Evolutionary conservation across 2,329 filamentous ascomycete genomes (phyloP), one percentile per base, ranked within the genome.

Genomic region (Epichloe aotearoae): DNA sequence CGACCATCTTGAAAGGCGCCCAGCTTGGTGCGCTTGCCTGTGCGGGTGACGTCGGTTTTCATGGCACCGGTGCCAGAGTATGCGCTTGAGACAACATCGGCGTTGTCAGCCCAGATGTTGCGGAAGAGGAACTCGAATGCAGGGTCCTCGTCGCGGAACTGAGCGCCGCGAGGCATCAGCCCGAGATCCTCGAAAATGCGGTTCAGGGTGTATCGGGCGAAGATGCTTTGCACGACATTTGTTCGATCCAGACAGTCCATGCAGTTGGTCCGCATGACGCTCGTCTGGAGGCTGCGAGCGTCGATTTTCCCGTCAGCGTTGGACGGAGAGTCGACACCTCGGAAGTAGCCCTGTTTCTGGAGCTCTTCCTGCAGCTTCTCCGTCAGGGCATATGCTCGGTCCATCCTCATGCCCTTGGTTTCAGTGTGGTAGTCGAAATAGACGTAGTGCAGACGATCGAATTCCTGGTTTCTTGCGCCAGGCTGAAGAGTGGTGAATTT

Each of bases 381-480:
- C 53, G 98, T 75, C 20, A 98, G 77, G 41, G 94, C 75, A 66
- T 91, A 83, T 0, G 91, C 90, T 46, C 90, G 87, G 66, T 98
- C 84, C 86, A 93, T 95, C 62, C 86, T 83, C 61, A 96, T 76
- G 38, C 91, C 91, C 69, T 96, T 96, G 47, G 94, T 98, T 70
- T 98, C 93, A 62, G 84, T 89, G 72, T 98, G 94, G 67, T 94
- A 98, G 70, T 98, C 93, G 64, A 98, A 98, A 72, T 97, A 98
- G 60, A 97, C 71, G 67, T 98, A 98, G 70, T 98, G 91, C 43
- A 98, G 72, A 43, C 83, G 83, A 65, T 96, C 90, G 65, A 86
- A 86, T 55, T 82, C 74, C 55, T 85, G 66, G 46, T 56, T 78
- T 52, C 73, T 72, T 46, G 72, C 72, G 44, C 79, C 70, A 59